Percentiles rank a stretch among this genome's conserved stretches.
Conservation (phyloP, 129 eudicot genomes). For the Centrapalus pauciflorus region DNA sequence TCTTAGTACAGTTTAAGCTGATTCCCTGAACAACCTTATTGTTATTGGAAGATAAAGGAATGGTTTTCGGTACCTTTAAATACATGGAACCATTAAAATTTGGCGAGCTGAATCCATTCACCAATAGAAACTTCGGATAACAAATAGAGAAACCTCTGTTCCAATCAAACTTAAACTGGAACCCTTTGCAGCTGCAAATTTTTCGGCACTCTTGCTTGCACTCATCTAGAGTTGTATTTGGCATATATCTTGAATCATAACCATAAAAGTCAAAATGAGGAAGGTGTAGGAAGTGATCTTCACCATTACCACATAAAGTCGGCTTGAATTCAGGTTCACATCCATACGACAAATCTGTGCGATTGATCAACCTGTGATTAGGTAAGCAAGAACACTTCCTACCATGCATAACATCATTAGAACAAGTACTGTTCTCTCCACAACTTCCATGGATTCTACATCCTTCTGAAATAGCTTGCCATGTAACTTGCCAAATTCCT, state of each 20-base stretch:
- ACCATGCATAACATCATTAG: background rate
- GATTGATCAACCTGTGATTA: slow-evolving; percentile 22
- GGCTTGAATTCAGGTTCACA: slow-evolving; percentile 28
- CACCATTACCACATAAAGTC: slow-evolving; percentile 3
- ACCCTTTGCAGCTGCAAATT: slow-evolving; percentile 26
- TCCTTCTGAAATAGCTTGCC: slow-evolving; percentile 26
- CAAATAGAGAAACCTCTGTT: slow-evolving; percentile 16
- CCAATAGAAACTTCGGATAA: slow-evolving; percentile 21
- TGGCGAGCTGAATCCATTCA: slow-evolving; percentile 19
- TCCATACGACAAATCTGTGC: slow-evolving; percentile 24
- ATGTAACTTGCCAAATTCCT: slow-evolving; percentile 24
- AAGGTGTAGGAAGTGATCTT: slow-evolving; percentile 5
- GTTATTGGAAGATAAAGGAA: background rate
- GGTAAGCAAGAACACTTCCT: slow-evolving; percentile 36
- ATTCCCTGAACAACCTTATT: background rate
- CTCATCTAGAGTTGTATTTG: slow-evolving; percentile 1
- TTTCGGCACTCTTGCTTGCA: slow-evolving; percentile 19
- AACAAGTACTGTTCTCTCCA: slow-evolving; percentile 29
- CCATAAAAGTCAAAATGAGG: slow-evolving; percentile 20
- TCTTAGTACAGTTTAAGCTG: background rate
- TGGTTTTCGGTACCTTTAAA: slow-evolving; percentile 21
- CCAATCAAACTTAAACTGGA: slow-evolving; percentile 3
- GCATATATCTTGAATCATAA: slow-evolving; percentile 7
- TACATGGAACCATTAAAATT: background rate
- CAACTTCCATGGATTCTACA: slow-evolving; percentile 34